Base-by-base conservation (phyloP, 495 filamentous ascomycete species). In the Daldinia loculata region DNA sequence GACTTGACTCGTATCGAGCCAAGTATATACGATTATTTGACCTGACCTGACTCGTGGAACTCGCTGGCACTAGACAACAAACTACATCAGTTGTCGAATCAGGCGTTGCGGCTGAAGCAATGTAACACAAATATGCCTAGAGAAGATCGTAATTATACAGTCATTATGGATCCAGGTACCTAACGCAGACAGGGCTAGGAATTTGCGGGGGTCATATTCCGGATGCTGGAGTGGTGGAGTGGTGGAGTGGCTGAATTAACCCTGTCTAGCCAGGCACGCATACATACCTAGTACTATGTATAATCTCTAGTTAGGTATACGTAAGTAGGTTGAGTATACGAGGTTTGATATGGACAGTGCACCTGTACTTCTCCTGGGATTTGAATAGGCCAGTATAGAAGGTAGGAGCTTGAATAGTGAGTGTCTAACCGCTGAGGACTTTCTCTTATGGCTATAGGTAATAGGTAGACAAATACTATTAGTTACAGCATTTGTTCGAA, bases 51-150 rank as follows among this genome's bases (percentile, higher is more conserved):
- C n/a, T n/a, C n/a, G n/a, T n/a, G n/a, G n/a, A n/a, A n/a, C n/a
- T n/a, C n/a, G n/a, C n/a, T n/a, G n/a, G n/a, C 30, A 61, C 45
- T 64, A 17, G 43, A 58, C 38, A 14, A 41, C 53, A 19, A 50
- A 63, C 56, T 50, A 34, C 30, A 50, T 36, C 12, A 61, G 50
- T 17, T 17, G 24, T 69, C 70, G 58, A 73, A 73, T 73, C 66
- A 66, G 57, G 48, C 26, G 27, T 53, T 63, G 66, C 26, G 58
- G 61, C 70, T 73, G 55, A 66, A 56, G 53, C 15, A 11, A 45
- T 24, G 55, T 15, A 51, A 5, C 56, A 22, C 48, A 30, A 57
- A 51, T 29, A 55, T 1, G n/a, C 17, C 27, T n/a, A 56, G 12
- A 60, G 63, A 52, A 57, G 39, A 61, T 56, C 27, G 29, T 51